Conservation (phyloP, 805 yeast species). For the Vanderwaltozyma polyspora region DNA sequence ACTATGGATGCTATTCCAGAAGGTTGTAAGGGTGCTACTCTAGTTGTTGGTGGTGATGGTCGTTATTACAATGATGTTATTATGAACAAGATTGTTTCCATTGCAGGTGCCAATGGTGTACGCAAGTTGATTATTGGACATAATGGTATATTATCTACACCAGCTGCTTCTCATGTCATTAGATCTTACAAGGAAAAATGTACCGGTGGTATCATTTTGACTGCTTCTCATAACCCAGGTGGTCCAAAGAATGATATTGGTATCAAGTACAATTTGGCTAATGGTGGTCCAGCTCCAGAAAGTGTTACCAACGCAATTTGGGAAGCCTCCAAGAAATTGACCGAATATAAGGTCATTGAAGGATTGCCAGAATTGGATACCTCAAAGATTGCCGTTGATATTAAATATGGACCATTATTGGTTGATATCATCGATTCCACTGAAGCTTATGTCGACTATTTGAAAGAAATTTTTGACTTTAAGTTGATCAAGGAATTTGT, state of each 20-base stretch:
- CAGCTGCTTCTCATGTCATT: conserved; percentile 92
- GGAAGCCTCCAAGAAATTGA: conserved; percentile 50
- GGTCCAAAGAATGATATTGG: conserved; percentile 91
- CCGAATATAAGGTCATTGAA: conserved; percentile 46
- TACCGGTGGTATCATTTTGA: conserved; percentile 92
- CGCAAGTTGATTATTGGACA: conserved; percentile 78
- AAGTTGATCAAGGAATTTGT: conserved; percentile 66
- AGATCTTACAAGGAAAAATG: conserved; percentile 48
- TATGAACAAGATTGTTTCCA: conserved; percentile 69
- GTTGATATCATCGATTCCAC: conserved; percentile 81
- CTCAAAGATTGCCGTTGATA: conserved; percentile 38
- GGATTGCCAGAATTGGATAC: conserved; percentile 59
- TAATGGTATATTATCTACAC: conserved; percentile 82
- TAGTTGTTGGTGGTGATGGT: conserved; percentile 97
- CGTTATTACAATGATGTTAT: conserved; percentile 80
- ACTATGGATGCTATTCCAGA: conserved; percentile 85
- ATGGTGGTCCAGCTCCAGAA: conserved; percentile 99
- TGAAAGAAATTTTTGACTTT: conserved; percentile 84
- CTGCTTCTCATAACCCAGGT: conserved; percentile 98
- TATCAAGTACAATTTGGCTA: conserved; percentile 86
- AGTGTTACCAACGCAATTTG: conserved; percentile 83
- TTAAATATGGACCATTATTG: conserved; percentile 45
- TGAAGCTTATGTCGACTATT: conserved; percentile 59
- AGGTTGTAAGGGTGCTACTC: conserved; percentile 60
- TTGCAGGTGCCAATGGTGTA: conserved; percentile 89